Evolutionary conservation across 2,329 filamentous ascomycete species (phyloP), one percentile per base, ranked within the genome.

Genomic region (Nakataea oryzae): DNA sequence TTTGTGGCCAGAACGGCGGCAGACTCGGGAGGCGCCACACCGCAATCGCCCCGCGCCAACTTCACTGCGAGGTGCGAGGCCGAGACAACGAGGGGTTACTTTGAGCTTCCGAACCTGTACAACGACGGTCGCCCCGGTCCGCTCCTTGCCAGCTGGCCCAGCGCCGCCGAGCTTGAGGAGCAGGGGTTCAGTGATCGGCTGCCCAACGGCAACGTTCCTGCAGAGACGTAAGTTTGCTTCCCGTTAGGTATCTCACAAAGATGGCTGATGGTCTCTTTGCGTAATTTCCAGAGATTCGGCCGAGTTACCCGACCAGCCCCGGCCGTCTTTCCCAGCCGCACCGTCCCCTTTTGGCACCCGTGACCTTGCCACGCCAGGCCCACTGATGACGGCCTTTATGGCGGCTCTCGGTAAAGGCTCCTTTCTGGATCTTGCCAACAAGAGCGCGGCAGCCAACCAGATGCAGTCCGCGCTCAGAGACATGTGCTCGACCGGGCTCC

Each of bases 41-140:
- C 4, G 27, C 57, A 24, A 29, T 41, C 54, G 21, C 41, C 41
- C 17, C 57, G 61, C 26, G 56, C 27, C 41, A 58, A 61, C 12
- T 56, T 26, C 26, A 26, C 30, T 34, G 50, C 58, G 14, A 28
- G 47, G 27, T 64, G 63, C 59, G 41, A 30, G 26, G 63, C 54
- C 27, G 58, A 50, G 7, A 63, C 59, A 6, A 60, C 34, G 29
- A 41, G 63, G 24, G 63, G 62, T 24, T 63, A 63, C 34, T 64
- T 64, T 28, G 63, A 63, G 28, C 62, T 64, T 5, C 59, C 59
- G 29, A 64, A 62, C 47, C 17, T 21, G 12, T 26, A 54, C 34
- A 63, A 62, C 55, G 50, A 32, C 13, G 59, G 34, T 4, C 17
- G 8, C 9, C 27, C 30, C 29, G 59, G 62, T 27, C 60, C 59